A percentile compares a stretch with the other conserved stretches of the same genome.
Evolutionary conservation across 2,329 filamentous ascomycete genomes (phyloP).

Genomic region (Arthrobotrys iridis): DNA sequence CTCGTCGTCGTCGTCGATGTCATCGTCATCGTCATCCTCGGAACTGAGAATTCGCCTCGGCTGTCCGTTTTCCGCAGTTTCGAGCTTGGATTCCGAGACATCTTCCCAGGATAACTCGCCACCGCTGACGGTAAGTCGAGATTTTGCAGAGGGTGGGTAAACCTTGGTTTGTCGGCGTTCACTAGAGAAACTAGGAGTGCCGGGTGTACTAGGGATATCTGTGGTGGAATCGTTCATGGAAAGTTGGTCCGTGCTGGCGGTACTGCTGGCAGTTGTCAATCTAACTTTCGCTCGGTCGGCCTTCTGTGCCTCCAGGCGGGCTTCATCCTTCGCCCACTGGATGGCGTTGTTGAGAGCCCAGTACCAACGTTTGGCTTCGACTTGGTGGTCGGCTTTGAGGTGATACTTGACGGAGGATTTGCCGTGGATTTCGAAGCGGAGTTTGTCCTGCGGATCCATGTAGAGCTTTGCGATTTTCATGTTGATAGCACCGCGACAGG

Average conservation of each 20-base stretch:
- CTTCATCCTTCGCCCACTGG: constrained; percentile 97
- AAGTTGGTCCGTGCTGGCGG: constrained; percentile 37
- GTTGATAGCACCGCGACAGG: constrained; percentile 96
- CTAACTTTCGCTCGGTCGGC: constrained; percentile 66
- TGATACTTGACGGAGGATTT: constrained; percentile 99
- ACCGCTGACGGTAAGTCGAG: constrained; percentile 51
- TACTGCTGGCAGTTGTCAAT: constrained; percentile 74
- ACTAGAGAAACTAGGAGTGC: constrained; percentile 63
- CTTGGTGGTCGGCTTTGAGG: constrained; percentile 95
- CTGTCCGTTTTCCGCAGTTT: constrained; percentile 39
- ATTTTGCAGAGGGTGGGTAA: constrained; percentile 33
- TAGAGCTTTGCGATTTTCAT: constrained; percentile 95
- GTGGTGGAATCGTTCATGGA: constrained; percentile 61
- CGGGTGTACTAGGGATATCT: constrained; percentile 61
- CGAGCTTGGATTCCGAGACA: constrained; percentile 45
- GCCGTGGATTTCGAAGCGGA: constrained; percentile 95
- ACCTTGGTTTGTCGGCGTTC: constrained; percentile 56
- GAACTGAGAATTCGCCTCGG: constrained; percentile 28
- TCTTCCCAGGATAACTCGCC: constrained; percentile 49
- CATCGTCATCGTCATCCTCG: constrained; percentile 61
- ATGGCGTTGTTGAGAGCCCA: constrained; percentile 99
- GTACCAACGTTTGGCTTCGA: constrained; percentile 98
- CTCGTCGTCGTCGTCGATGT: constrained; percentile 66
- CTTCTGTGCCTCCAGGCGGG: constrained; percentile 80
- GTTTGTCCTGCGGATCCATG: constrained; percentile 98